Evolutionary conservation across 2,329 filamentous ascomycete genomes (phyloP), one percentile per base, ranked within the genome.

Genomic region (Beauveria australis): DNA sequence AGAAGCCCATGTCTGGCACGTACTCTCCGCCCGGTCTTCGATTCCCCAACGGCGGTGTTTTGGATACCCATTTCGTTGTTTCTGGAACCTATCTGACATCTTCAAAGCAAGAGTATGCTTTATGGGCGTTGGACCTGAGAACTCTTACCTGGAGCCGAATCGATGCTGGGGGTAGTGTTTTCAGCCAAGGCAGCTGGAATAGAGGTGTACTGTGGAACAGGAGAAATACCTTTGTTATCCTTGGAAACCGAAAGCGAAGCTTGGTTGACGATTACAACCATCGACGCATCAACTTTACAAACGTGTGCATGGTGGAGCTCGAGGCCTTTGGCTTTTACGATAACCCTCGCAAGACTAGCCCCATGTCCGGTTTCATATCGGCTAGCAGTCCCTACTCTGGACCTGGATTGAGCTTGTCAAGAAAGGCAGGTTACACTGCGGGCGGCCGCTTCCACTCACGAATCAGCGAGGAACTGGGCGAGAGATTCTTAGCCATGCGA

Each of bases 241-340:
- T 99, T 43, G 94, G 94, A 52, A 95, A 97, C 72, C 85, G 94
- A 43, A 96, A 96, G 74, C 82, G 94, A 64, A 97, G 90, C 66
- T 80, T 99, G 37, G 93, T 97, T 0, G 93, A 99, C 67, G 94
- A 99, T 73, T 99, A 99, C 74, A 97, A 97, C 71, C 94, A 97
- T 70, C 89, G 94, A 12, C 88, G 94, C 28, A 95, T 99, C 74
- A 99, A 99, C 74, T 99, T 97, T 72, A 90, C 89, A 10, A 95
- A 99, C 70, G 86, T 97, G 30, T 97, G 94, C 73, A 89, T 97
- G 81, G 93, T 99, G 9, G 94, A 99, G 73, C 80, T 99, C 12
- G 94, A 99, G 71, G 92, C 94, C 0, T 99, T 97, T 76, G 94
- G 94, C 1, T 86, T 99, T 48, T 97, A 97, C 72, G 93, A 97